These are phyloP conservation scores for Rhynchospora breviuscula DNA, from an alignment of 176 grass and related monocot species.

Conservation along the genomic window DNA sequence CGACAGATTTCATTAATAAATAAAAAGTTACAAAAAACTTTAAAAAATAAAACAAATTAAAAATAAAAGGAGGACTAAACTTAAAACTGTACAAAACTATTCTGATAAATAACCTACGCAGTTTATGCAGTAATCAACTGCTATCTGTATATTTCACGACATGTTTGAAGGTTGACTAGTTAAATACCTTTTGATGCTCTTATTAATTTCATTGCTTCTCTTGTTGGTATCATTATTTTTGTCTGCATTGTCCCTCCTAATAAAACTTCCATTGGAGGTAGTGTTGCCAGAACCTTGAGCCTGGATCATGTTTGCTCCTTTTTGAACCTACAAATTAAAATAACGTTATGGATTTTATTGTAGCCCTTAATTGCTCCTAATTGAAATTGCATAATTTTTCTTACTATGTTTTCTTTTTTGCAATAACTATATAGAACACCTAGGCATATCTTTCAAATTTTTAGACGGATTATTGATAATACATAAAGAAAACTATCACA, in stretches of 20 bases:
- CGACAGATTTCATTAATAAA: no score
- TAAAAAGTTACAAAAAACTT: no score
- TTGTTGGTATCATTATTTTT: slow-evolving; percentile 17
- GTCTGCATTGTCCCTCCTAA: slow-evolving; percentile 11
- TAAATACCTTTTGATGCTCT: slow-evolving; percentile 61
- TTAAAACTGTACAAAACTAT: no score
- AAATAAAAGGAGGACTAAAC: no score
- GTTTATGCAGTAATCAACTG: not conserved
- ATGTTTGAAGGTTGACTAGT: not conserved
- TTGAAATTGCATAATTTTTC: not conserved
- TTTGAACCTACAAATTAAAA: slow-evolving; percentile 45
- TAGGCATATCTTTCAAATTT: not conserved
- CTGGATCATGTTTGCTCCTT: slow-evolving; percentile 68
- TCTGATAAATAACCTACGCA: not conserved
- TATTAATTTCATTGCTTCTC: slow-evolving; percentile 51
- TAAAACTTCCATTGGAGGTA: slow-evolving; percentile 6
- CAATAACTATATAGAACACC: not conserved
- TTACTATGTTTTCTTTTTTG: not conserved
- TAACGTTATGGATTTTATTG: not conserved
- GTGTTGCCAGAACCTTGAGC: slow-evolving; percentile 32
- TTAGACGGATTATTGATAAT: not conserved
- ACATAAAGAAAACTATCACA: no score
- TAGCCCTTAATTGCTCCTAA: not conserved
- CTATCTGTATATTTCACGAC: not conserved
- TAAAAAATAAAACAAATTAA: no score